Base-by-base conservation (phyloP, 1,139 yeast species). In the Wickerhamomyces sp. region DNA sequence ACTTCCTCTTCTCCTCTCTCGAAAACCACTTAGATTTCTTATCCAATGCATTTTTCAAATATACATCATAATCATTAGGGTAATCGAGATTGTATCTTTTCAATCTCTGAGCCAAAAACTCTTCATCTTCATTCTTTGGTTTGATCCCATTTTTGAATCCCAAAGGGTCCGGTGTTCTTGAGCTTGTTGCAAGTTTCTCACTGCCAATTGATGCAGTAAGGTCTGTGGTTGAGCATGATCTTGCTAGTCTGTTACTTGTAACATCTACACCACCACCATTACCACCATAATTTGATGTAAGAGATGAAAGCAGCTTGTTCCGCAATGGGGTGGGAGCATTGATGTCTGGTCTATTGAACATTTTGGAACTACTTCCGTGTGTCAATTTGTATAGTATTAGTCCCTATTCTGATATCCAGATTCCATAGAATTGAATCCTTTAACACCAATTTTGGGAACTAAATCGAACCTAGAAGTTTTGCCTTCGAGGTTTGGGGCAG, bases 1-100 rank as follows among this genome's bases (percentile, higher is more conserved):
- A 71, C 14, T 81, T 78, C 47, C 91, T 62, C 64, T 76, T 55
- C 58, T 66, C 49, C 45, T 61, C 57, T 41, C 89, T 70, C 7
- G 86, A 71, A 61, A 65, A 84, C 69, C 80, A 82, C 35, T 75
- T 68, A 0, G 89, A 81, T 0, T 57, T 56, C 6, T 77, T 74
- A 56, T 84, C 81, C 49, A 70, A 60, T 36, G 75, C 75, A 8
- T 66, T 58, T 36, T 57, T 59, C 18, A 58, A 52, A 41, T 77
- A 71, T 41, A 70, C 72, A 0, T 66, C 66, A n/a, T 61, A 65
- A 51, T 76, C 73, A 5, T 68, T 72, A 1, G 85, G 84, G 48
- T 76, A 81, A 56, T 85, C 85, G 46, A 85, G 63, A 41, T 73
- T 69, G 57, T 83, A 85, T 51, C 66, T 68, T 30, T 64, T 54